A percentile compares a stretch with the other conserved stretches of the same genome.
Evolutionary conservation across 2,329 filamentous ascomycete genomes (phyloP).

Genomic region (Apiospora hydei): DNA sequence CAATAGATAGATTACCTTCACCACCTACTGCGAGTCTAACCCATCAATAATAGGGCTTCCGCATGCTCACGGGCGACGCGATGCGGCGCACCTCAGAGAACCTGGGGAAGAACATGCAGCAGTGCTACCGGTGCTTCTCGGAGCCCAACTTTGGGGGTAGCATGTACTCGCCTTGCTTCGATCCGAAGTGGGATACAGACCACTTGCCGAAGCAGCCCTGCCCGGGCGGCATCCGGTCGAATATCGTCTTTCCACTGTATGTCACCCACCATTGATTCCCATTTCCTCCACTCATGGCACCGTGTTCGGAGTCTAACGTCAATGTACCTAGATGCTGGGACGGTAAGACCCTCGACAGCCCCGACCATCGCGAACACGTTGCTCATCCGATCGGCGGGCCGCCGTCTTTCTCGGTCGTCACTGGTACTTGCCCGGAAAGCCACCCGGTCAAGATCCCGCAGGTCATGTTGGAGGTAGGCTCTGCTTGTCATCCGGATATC

Average conservation of each 20-base stretch:
- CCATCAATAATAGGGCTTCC: slow-evolving; percentile 37
- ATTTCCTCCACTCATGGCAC: no score
- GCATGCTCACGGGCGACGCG: slow-evolving; percentile 42
- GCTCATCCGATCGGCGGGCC: slow-evolving; percentile 49
- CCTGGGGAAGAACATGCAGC: slow-evolving; percentile 36
- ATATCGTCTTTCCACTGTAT: slow-evolving; percentile 2
- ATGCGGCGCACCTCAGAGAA: slow-evolving; percentile 36
- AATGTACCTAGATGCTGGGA: slow-evolving; percentile 35
- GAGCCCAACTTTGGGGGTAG: slow-evolving; percentile 40
- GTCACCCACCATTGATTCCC: slow-evolving; percentile 37
- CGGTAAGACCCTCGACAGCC: slow-evolving; percentile 31
- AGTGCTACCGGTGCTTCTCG: slow-evolving; percentile 41
- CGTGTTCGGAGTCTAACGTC: background rate
- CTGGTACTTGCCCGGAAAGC: slow-evolving; percentile 59
- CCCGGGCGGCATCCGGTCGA: background rate
- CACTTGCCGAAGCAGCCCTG: slow-evolving; percentile 38
- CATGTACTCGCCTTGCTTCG: slow-evolving; percentile 37
- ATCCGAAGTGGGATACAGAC: slow-evolving; percentile 37
- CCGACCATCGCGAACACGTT: slow-evolving; percentile 32
- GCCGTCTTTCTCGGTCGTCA: slow-evolving; percentile 41
- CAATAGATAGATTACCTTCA: no score
- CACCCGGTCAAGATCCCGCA: slow-evolving; percentile 46
- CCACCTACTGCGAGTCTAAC: no score
- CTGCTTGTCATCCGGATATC: background rate
- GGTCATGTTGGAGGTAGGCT: slow-evolving; percentile 47